Base-by-base conservation (phyloP, 2,329 filamentous ascomycete species). In the Achaetomium macrosporum region DNA sequence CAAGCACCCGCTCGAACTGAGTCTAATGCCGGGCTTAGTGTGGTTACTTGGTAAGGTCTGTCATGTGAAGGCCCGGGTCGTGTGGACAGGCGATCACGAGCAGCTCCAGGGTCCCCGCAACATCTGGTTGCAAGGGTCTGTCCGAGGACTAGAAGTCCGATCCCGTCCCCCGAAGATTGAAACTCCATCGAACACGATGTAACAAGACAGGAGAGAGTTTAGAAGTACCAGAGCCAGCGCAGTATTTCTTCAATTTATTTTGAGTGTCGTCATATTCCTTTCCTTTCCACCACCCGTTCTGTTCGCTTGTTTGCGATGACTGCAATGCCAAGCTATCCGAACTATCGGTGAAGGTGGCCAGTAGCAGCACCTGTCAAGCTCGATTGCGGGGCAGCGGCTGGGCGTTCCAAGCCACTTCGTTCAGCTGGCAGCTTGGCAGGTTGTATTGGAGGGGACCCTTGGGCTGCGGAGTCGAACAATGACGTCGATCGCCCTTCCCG, bases 401-500 rank as follows among this genome's bases (percentile, higher is more conserved):
- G 39, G 47, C 36, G 19, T 41, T 29, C 19, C 25, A 25, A 25
- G 25, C 25, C 25, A 25, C 25, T 25, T 7, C 40, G 13, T 31
- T 51, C 43, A 47, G 50, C 50, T 47, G 25, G 19, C 35, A 37
- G 33, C 35, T 53, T n/a, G n/a, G 50, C 50, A 43, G 50, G 44
- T 47, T 39, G 35, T 13, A 37, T 37, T 37, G 35, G 13, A n/a
- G 35, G 25, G 35, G 35, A 16, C 15, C 35, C 15, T 37, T 37
- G 8, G 35, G 35, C 2, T 5, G 35, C 29, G 35, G 43, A 50
- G 48, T 10, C 25, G 4, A 25, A 46, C 48, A 56, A 58, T 58
- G 57, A 58, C 57, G 57, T 58, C 57, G 57, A 47, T 53, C 51
- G 13, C 20, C 17, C 15, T 33, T 2, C 10, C 41, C 50, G 56